Evolutionary conservation across 768 basidiomycete genomes (phyloP).

Genomic region (Collybia sp.): DNA sequence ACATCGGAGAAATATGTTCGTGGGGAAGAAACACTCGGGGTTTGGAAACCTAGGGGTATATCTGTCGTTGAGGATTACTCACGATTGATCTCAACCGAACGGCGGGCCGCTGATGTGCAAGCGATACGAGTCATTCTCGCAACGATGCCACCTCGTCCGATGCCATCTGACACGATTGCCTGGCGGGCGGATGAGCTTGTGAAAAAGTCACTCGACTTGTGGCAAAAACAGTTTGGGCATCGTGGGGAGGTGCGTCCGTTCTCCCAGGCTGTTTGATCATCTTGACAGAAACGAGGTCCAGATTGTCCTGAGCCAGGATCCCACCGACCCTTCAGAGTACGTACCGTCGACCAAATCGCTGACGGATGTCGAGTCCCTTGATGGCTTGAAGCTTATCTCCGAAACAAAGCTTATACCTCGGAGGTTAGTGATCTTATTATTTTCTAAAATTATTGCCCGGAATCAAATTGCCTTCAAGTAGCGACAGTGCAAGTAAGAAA

Average conservation of each 20-base stretch:
- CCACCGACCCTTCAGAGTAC: conserved; percentile 49
- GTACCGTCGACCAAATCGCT: conserved; percentile 23
- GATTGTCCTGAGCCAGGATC: conserved; percentile 78
- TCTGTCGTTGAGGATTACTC: conserved; percentile 85
- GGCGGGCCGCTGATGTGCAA: conserved; percentile 83
- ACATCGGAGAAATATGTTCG: conserved; percentile 93
- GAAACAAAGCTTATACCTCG: conserved; percentile 69
- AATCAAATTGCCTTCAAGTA: conserved; percentile 21
- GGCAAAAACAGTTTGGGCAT: conserved; percentile 82
- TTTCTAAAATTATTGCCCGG: conserved; percentile 2
- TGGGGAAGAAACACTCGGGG: conserved; percentile 79
- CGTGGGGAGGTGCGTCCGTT: conserved; percentile 56
- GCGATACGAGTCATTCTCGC: conserved; percentile 77
- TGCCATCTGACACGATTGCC: conserved; percentile 46
- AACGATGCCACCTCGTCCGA: conserved; percentile 43
- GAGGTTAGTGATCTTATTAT: conserved; percentile 42
- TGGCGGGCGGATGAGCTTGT: conserved; percentile 70
- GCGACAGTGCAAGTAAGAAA: conserved; percentile 80
- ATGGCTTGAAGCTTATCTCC: conserved; percentile 64
- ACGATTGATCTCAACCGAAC: conserved; percentile 66
- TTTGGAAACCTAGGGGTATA: conserved; percentile 87
- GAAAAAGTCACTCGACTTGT: conserved; percentile 64
- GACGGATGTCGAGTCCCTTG: conserved; percentile 33
- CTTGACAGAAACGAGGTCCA: conserved; percentile 21
- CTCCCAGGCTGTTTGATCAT: neutral